These are phyloP conservation scores for Sideroxylon spinosum DNA, from an alignment of 179 eudicot genomes.

Conservation along the genomic window DNA sequence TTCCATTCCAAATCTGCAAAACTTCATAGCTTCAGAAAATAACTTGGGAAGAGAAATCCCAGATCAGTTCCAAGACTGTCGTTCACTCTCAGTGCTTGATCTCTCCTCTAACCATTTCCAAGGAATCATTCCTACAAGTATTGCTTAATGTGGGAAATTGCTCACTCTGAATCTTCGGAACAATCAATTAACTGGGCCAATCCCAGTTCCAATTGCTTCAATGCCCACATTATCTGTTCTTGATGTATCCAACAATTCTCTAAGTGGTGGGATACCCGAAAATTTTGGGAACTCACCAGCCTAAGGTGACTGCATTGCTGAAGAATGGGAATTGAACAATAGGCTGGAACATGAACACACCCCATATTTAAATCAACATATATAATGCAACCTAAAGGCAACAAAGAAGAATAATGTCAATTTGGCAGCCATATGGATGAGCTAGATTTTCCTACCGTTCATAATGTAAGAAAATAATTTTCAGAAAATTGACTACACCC, in stretches of 20 bases:
- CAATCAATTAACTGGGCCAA: slow-evolving; percentile 59
- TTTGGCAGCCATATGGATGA: too few species aligned
- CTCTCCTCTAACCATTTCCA: slow-evolving; percentile 75
- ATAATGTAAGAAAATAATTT: too few species aligned
- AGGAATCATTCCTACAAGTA: slow-evolving; percentile 63
- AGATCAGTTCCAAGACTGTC: slow-evolving; percentile 80
- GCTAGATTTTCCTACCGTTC: too few species aligned
- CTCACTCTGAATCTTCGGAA: slow-evolving; percentile 62
- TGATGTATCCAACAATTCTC: slow-evolving; percentile 72
- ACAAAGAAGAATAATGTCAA: too few species aligned
- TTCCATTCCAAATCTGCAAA: slow-evolving; percentile 65
- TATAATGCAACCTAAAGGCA: too few species aligned
- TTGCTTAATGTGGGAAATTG: slow-evolving; percentile 72
- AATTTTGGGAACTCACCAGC: slow-evolving; percentile 82
- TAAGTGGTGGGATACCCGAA: slow-evolving; percentile 67
- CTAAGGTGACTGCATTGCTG: too few species aligned
- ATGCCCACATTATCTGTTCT: slow-evolving; percentile 76
- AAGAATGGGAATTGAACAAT: too few species aligned
- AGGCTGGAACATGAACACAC: too few species aligned
- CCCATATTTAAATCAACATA: too few species aligned
- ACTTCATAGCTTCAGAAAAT: slow-evolving; percentile 60
- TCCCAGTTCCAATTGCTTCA: slow-evolving; percentile 56
- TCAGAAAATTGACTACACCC: too few species aligned
- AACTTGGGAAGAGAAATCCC: slow-evolving; percentile 64
- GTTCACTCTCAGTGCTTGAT: slow-evolving; percentile 76